phyloP scores from a whole-genome alignment of 2,329 filamentous ascomycete species.

The Claviceps sp. region DNA sequence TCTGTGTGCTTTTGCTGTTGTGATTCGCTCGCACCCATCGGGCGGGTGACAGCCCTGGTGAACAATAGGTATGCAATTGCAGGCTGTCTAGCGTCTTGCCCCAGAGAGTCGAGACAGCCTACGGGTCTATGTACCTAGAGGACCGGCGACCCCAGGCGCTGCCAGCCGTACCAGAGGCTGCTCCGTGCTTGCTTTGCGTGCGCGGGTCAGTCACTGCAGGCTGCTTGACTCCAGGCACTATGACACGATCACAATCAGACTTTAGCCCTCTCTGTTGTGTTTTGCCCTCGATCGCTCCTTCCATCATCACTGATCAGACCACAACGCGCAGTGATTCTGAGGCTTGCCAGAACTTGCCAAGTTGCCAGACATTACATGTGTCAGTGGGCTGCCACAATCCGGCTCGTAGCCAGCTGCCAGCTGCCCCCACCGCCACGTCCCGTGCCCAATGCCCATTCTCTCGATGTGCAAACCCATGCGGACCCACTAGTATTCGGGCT shows the following conservation, averaged over 20 bases:
- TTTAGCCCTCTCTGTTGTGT: too few relatives aligned
- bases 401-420: background rate
- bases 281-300: background rate
- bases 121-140: background rate
- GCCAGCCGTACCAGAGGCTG: background rate
- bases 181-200: background rate
- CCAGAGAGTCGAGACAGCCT: background rate
- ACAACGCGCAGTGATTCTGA: too few relatives aligned
- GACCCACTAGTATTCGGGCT: constrained; percentile 1
- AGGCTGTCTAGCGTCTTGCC: background rate
- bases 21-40: too few relatives aligned
- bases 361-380: too few relatives aligned
- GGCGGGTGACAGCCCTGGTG: too few relatives aligned
- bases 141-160: background rate
- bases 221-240: too few relatives aligned
- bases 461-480: constrained; percentile 4
- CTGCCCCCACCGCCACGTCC: background rate
- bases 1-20: too few relatives aligned
- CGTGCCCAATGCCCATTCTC: background rate
- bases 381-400: too few relatives aligned
- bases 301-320: background rate
- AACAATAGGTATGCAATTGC: too few relatives aligned
- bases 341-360: too few relatives aligned
- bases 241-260: too few relatives aligned
- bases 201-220: too few relatives aligned